Evolutionary conservation across 805 yeast genomes (phyloP), one percentile per base, ranked within the genome.

Genomic region (Starmerella scarabaei): DNA sequence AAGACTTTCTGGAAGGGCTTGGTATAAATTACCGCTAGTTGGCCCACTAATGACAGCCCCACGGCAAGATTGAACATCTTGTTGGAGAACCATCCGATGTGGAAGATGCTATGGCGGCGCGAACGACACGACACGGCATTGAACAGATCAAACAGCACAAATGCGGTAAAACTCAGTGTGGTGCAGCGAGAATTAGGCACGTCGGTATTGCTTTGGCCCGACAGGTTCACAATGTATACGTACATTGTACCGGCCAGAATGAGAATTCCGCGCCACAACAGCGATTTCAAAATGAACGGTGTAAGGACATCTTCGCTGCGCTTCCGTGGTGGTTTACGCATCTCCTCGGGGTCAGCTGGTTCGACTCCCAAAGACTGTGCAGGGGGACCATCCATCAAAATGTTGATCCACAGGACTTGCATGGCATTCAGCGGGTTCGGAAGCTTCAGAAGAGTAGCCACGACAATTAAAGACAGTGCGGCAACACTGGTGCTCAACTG

Each of bases 361-460:
- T 88, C 98, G 24, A 91, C 97, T 43, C 98, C 98, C 33, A 88
- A 66, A 0, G 94, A 81, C 64, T 88, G 98, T 1, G 97, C 97
- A 3, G 98, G 98, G 9, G 98, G 98, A 1, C 98, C 98, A 64
- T 88, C 98, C 98, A 88, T 88, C 42, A 88, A 69, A 47, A 88
- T 91, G 59, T 88, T 88, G 58, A 88, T 88, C 96, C 97, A 88
- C 53, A 88, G 66, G 53, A 88, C 91, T 66, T 91, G 97, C 98
- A 88, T 88, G 21, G 98, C 95, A 57, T 88, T 88, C 52, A 88
- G 69, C 9, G 98, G 98, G 52, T 84, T 86, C 37, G 95, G 94
- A 44, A 88, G 68, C 43, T 82, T 82, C 55, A 86, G 77, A 41
- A 86, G 63, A 1, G 97, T 88, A 2, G 94, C 71, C 48, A 86